phyloP scores from a whole-genome alignment of 2,329 filamentous ascomycete genomes.

The Teratosphaeriaceae sp. region DNA sequence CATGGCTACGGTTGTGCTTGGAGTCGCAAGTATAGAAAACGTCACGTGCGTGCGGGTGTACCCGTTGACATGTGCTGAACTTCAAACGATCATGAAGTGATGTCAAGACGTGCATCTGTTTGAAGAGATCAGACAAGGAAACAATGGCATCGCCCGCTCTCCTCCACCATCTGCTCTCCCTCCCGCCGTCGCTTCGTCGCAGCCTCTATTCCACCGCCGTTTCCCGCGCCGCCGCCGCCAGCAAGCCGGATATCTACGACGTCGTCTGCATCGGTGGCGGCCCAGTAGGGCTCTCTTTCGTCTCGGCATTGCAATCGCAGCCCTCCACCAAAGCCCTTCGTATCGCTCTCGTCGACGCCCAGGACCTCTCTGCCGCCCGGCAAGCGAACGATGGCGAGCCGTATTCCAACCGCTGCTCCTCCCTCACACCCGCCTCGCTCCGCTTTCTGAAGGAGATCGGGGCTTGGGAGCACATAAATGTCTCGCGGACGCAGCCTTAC shows the following conservation, averaged over 20 bases:
- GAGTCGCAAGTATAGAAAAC: too few relatives aligned
- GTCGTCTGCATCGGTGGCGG: conserved; percentile 88
- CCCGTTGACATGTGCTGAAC: too few relatives aligned
- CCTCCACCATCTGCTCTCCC: conserved; percentile 15
- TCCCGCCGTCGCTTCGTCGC: conserved; percentile 23
- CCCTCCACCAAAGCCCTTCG: conserved; percentile 60
- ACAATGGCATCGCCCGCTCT: conserved; percentile 6
- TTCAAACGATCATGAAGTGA: too few relatives aligned
- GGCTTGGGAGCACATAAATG: conserved; percentile 72
- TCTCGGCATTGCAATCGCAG: conserved; percentile 32
- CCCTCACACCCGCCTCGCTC: conserved; percentile 83
- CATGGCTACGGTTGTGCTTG: too few relatives aligned
- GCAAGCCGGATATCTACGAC: conserved; percentile 71
- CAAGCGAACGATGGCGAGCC: conserved; percentile 61
- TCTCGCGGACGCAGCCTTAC: conserved; percentile 73
- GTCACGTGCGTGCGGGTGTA: too few relatives aligned
- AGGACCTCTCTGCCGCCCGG: conserved; percentile 66
- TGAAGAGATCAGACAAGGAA: too few relatives aligned
- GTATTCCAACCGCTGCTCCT: conserved; percentile 94
- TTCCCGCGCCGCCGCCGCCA: conserved; percentile 4
- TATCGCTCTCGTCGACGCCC: conserved; percentile 83
- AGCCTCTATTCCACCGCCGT: conserved; percentile 18
- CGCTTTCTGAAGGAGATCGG: conserved; percentile 72
- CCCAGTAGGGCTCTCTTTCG: conserved; percentile 77
- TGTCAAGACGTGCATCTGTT: too few relatives aligned